These are phyloP conservation scores for Reticulascus tulasneorum DNA, from an alignment of 2,329 filamentous ascomycete species.

Conservation along the genomic window DNA sequence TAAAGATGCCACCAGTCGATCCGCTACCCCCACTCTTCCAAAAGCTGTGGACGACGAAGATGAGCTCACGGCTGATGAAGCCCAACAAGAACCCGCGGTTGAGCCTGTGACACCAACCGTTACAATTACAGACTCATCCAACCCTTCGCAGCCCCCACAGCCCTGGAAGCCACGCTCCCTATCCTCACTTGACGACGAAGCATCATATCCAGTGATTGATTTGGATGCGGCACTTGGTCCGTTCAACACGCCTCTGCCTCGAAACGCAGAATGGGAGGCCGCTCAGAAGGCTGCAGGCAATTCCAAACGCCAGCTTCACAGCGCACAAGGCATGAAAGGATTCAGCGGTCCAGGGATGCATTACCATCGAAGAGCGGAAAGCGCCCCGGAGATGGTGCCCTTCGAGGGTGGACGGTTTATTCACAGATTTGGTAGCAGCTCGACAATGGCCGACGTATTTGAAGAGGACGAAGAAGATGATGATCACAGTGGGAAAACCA, in stretches of 20 bases:
- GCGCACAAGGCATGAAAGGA: slow-evolving; percentile 66
- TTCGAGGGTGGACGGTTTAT: slow-evolving; percentile 63
- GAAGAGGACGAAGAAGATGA: slow-evolving; percentile 74
- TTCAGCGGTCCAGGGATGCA: slow-evolving; percentile 67
- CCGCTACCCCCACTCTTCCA: too few species aligned
- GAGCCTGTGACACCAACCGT: slow-evolving; percentile 33
- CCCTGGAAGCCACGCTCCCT: slow-evolving; percentile 33
- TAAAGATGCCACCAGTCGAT: too few species aligned
- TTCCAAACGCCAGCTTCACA: slow-evolving; percentile 67
- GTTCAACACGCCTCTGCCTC: slow-evolving; percentile 73
- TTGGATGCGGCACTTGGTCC: slow-evolving; percentile 89
- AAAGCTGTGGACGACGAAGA: slow-evolving; percentile 21
- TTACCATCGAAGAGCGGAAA: slow-evolving; percentile 75
- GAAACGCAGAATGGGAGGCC: slow-evolving; percentile 63
- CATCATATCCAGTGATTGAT: slow-evolving; percentile 80
- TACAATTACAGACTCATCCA: slow-evolving; percentile 36
- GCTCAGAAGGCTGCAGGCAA: slow-evolving; percentile 55
- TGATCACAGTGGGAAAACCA: slow-evolving; percentile 39
- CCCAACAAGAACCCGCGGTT: slow-evolving; percentile 19
- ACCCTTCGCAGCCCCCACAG: slow-evolving; percentile 20
- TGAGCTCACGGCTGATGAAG: slow-evolving; percentile 19
- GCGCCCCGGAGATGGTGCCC: slow-evolving; percentile 72
- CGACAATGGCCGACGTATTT: slow-evolving; percentile 81
- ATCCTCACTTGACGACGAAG: slow-evolving; percentile 52
- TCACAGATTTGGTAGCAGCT: slow-evolving; percentile 60